Base-by-base conservation (phyloP, 371 early-diverging fungal species). In the Batrachochytrium dendrobatidis region DNA sequence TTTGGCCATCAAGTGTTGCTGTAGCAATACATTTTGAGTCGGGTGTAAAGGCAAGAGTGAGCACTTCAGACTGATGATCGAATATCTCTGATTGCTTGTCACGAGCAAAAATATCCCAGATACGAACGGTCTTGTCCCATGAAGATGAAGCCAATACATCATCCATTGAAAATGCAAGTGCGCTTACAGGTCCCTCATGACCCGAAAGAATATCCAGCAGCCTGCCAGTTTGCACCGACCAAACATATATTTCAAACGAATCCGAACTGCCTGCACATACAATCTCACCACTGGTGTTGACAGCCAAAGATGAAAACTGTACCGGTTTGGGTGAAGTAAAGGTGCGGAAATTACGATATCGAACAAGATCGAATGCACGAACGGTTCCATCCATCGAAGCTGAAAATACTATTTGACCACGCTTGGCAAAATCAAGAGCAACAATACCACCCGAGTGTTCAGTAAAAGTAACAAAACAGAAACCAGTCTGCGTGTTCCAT, bases 191-290 rank as follows among this genome's bases (percentile, higher is more conserved):
- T 0, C 90, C 98, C 55, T 87, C 86, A 66, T 98, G 99, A 1
- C 97, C 99, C 29, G 88, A 80, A 31, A 95, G 72, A 51, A 96
- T 87, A 64, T 98, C 99, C 24, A 98, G 76, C 53, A 97, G 74
- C 64, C 91, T 90, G 32, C 99, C 99, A 0, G 95, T 98, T 65
- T 95, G 95, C 56, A 98, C 90, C 53, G 91, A 90, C 98, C 98
- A 98, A 46, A 97, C 87, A 66, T 82, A 97, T 43, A 97, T 89
- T 68, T 96, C 97, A 68, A 94, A 97, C 5, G 90, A 83, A 69
- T 98, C 96, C 63, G 84, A 78, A n/a, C 90, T 86, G 33, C 96
- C 97, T 17, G 98, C 98, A 65, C 90, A 90, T 0, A 98, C 88
- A 54, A 98, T 83, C 64, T 98, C 99, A 55, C 98, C 97, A 70